Evolutionary conservation across 495 filamentous ascomycete genomes (phyloP).

Genomic region (Xylaria scruposa): DNA sequence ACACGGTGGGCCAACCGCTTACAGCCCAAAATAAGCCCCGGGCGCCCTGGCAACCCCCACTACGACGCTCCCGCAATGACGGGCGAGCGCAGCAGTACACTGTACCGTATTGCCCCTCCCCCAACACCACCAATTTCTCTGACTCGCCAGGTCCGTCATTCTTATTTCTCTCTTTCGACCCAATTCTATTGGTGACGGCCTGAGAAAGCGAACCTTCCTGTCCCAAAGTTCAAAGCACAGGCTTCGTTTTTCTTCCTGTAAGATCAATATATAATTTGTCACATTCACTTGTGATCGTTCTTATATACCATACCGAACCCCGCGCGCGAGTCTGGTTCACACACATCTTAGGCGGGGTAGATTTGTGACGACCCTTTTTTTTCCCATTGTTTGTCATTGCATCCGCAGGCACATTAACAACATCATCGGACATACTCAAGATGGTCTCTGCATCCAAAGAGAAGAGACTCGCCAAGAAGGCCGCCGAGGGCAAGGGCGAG

Average conservation of each 20-base stretch:
- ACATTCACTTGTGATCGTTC: constrained; percentile 25
- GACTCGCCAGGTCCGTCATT: background rate
- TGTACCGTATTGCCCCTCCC: constrained; percentile 21
- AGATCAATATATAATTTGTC: background rate
- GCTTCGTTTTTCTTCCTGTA: background rate
- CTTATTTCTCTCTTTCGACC: constrained; percentile 11
- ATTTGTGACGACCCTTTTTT: constrained; percentile 15
- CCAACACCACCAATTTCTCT: constrained; percentile 7
- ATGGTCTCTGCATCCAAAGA: constrained; percentile 98
- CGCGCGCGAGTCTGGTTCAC: constrained; percentile 10
- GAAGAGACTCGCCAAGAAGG: constrained; percentile 95
- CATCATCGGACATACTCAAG: constrained; percentile 60
- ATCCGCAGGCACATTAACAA: background rate
- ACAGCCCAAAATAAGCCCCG: constrained; percentile 4
- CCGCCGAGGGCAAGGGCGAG: constrained; percentile 70
- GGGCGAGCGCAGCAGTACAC: background rate
- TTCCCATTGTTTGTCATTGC: background rate
- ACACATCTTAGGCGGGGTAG: constrained; percentile 19
- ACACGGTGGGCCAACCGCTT: constrained; percentile 11
- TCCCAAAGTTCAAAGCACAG: background rate
- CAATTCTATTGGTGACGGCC: background rate
- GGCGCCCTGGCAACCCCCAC: constrained; percentile 9
- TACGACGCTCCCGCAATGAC: background rate
- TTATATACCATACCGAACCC: background rate
- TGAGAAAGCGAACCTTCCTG: background rate